phyloP scores from a whole-genome alignment of 2,329 filamentous ascomycete species.

The Trichophyton mentagrophytes region DNA sequence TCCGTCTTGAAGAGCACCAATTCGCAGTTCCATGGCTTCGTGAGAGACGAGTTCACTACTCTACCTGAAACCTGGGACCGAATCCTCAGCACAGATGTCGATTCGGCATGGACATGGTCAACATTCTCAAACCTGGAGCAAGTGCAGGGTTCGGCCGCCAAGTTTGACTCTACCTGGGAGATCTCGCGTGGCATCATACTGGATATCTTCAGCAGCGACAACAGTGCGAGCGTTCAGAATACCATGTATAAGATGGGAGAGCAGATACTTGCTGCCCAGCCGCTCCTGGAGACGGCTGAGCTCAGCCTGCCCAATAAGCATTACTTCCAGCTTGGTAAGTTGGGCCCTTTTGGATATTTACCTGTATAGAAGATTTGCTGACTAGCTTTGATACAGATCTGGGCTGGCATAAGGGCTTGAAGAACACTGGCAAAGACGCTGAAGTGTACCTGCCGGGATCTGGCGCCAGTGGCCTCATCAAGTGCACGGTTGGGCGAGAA shows the following conservation, averaged over 20 bases:
- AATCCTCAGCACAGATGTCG: slow-evolving; percentile 86
- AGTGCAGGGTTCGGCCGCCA: slow-evolving; percentile 49
- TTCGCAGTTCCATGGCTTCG: slow-evolving; percentile 88
- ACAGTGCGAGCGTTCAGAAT: slow-evolving; percentile 84
- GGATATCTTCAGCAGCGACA: slow-evolving; percentile 77
- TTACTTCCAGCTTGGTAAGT: slow-evolving; percentile 75
- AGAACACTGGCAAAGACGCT: slow-evolving; percentile 91
- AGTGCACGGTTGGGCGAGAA: slow-evolving; percentile 58
- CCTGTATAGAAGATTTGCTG: neutral
- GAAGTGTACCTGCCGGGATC: slow-evolving; percentile 92
- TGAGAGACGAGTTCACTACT: slow-evolving; percentile 86
- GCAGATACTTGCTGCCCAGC: slow-evolving; percentile 63
- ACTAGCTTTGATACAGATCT: slow-evolving; percentile 47
- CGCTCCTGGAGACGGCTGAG: slow-evolving; percentile 57
- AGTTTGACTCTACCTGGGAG: slow-evolving; percentile 70
- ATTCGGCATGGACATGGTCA: slow-evolving; percentile 77
- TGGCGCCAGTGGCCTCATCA: slow-evolving; percentile 87
- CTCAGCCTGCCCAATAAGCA: slow-evolving; percentile 95
- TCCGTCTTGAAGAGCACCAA: slow-evolving; percentile 93
- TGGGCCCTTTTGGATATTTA: neutral
- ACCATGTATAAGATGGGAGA: slow-evolving; percentile 99
- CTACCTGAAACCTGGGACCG: slow-evolving; percentile 86
- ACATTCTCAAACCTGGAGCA: slow-evolving; percentile 53
- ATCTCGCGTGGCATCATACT: slow-evolving; percentile 74
- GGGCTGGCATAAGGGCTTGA: slow-evolving; percentile 88